Conservation (phyloP, 805 yeast species). For the Yarrowia keelungensis region DNA sequence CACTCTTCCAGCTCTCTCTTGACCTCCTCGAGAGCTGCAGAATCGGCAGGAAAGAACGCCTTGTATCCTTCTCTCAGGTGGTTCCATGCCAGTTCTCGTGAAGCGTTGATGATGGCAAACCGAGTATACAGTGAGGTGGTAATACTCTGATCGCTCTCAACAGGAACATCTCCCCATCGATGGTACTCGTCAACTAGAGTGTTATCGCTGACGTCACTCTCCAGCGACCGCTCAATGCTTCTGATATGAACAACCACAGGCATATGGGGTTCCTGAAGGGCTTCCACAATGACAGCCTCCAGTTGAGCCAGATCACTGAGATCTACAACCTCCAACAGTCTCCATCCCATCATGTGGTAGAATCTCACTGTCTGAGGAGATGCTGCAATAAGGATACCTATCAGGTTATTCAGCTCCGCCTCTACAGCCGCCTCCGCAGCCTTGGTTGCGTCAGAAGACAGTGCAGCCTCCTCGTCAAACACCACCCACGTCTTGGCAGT, state of each 20-base stretch:
- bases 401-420: slow-evolving; percentile 19
- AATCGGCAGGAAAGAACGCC: slow-evolving; percentile 23
- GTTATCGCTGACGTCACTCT: slow-evolving; percentile 24
- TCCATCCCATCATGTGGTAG: slow-evolving; percentile 31
- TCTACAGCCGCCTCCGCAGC: slow-evolving; percentile 34
- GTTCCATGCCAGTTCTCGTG: slow-evolving; percentile 35
- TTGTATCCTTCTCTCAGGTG: slow-evolving; percentile 33
- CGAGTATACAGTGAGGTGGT: slow-evolving; percentile 14
- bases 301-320: slow-evolving; percentile 8
- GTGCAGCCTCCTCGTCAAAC: slow-evolving; percentile 11
- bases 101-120: slow-evolving; percentile 29
- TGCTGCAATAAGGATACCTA: slow-evolving; percentile 12
- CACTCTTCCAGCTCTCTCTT: slow-evolving; percentile 31
- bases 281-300: slow-evolving; percentile 21
- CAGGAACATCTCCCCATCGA: slow-evolving; percentile 16
- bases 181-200: slow-evolving; percentile 28
- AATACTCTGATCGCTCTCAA: slow-evolving; percentile 9
- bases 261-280: slow-evolving; percentile 27
- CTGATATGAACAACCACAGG: slow-evolving; percentile 20
- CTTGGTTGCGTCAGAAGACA: slow-evolving; percentile 3
- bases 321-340: slow-evolving; percentile 33
- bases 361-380: neutral
- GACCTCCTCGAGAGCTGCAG: slow-evolving; percentile 21
- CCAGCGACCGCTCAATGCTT: slow-evolving; percentile 12
- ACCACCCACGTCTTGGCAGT: slow-evolving; percentile 36